phyloP scores from a whole-genome alignment of 1,284 basidiomycete genomes.

The Mycena citricolor region DNA sequence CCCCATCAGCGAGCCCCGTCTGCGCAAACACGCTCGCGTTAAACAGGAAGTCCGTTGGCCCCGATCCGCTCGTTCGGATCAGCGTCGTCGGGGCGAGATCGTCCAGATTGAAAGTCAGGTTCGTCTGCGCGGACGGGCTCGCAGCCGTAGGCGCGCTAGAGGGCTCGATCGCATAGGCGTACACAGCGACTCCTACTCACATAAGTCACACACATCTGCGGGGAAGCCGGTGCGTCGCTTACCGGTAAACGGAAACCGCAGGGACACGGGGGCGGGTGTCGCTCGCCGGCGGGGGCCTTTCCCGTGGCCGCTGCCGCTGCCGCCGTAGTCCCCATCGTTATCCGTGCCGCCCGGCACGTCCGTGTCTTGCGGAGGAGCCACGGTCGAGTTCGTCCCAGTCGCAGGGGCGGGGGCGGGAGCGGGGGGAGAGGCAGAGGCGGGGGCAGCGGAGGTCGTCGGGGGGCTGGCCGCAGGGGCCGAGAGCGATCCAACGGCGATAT shows the following conservation, averaged over 20 bases:
- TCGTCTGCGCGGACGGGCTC: slow-evolving; percentile 29
- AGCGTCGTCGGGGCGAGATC: slow-evolving; percentile 20
- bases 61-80: slow-evolving; percentile 26
- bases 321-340: slow-evolving; percentile 15
- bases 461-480: slow-evolving; percentile 31
- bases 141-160: slow-evolving; percentile 17
- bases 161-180: slow-evolving; percentile 38
- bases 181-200: slow-evolving; percentile 36
- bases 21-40: slow-evolving; percentile 38
- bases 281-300: slow-evolving; percentile 23
- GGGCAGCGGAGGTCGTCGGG: slow-evolving; percentile 30
- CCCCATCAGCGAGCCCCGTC: slow-evolving; percentile 35
- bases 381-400: slow-evolving; percentile 19
- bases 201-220: background rate
- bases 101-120: slow-evolving; percentile 23
- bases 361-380: slow-evolving; percentile 16
- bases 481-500: slow-evolving; percentile 61
- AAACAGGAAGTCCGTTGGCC: slow-evolving; percentile 26
- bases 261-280: slow-evolving; percentile 38
- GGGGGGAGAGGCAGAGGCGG: slow-evolving; percentile 22
- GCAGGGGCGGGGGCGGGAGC: slow-evolving; percentile 6
- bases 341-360: slow-evolving; percentile 21
- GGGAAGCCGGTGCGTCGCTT: slow-evolving; percentile 18
- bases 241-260: slow-evolving; percentile 52
- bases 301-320: slow-evolving; percentile 6